These are phyloP conservation scores for Colletotrichum spaethianum DNA, from an alignment of 2,329 filamentous ascomycete genomes.

Conservation along the genomic window DNA sequence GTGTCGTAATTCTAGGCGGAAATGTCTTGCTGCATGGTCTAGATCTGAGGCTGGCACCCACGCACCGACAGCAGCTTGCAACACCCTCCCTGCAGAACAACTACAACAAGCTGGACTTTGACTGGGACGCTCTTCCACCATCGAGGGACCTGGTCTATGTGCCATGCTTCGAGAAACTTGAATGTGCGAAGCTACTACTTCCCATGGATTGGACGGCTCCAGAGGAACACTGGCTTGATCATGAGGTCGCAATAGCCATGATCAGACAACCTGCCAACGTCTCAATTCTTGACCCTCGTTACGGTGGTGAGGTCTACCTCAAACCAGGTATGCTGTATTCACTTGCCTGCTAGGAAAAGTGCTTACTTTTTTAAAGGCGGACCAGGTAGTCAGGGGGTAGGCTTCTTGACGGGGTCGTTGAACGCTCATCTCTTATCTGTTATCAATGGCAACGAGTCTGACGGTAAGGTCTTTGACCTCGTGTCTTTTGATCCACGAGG, in stretches of 20 bases:
- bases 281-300: slow-evolving; percentile 51
- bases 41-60: not conserved
- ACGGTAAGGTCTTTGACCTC: slow-evolving; percentile 61
- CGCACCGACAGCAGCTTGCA: not conserved
- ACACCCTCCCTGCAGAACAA: not conserved
- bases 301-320: slow-evolving; percentile 57
- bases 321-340: slow-evolving; percentile 54
- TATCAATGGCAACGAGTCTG: slow-evolving; percentile 6
- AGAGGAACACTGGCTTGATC: slow-evolving; percentile 43
- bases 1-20: not conserved
- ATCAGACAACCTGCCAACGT: slow-evolving; percentile 57
- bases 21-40: not conserved
- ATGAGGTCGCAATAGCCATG: slow-evolving; percentile 56
- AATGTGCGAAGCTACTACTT: slow-evolving; percentile 59
- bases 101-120: slow-evolving; percentile 44
- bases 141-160: slow-evolving; percentile 54
- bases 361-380: not conserved
- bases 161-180: slow-evolving; percentile 54
- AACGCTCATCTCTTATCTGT: not conserved
- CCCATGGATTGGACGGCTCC: slow-evolving; percentile 56
- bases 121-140: slow-evolving; percentile 54
- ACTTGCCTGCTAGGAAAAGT: too few relatives aligned
- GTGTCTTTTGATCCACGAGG: slow-evolving; percentile 64
- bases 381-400: not conserved
- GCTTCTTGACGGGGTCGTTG: not conserved